Evolutionary conservation across 1,284 basidiomycete species (phyloP).

Genomic region (Schizophyllum commune): DNA sequence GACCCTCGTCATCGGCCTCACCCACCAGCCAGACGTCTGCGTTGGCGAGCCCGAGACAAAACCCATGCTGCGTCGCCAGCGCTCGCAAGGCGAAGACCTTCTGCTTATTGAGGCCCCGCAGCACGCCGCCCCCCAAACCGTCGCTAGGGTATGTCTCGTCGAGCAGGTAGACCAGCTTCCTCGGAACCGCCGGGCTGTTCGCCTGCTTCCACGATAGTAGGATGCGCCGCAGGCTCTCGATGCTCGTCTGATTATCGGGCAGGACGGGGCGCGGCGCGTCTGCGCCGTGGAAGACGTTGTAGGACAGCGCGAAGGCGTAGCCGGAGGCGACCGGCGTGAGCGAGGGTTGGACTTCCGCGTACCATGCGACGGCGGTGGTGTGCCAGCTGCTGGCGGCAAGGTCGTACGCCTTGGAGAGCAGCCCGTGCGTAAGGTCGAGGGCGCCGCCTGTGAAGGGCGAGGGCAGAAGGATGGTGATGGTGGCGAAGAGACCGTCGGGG

Average conservation of each 20-base stretch:
- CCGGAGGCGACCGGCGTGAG: constrained; percentile 36
- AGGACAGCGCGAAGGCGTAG: constrained; percentile 37
- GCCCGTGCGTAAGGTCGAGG: constrained; percentile 29
- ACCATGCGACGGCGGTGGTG: constrained; percentile 37
- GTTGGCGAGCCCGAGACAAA: constrained; percentile 27
- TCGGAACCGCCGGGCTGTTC: constrained; percentile 4
- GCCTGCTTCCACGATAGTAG: constrained; percentile 12
- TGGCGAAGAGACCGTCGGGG: constrained; percentile 36
- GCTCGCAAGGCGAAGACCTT: constrained; percentile 11
- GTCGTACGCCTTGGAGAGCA: constrained; percentile 23
- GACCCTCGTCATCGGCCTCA: constrained; percentile 21
- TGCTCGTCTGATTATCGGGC: constrained; percentile 12
- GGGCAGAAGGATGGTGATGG: constrained; percentile 35
- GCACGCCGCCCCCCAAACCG: constrained; percentile 11
- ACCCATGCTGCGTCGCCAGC: constrained; percentile 12
- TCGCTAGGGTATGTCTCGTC: constrained; percentile 15
- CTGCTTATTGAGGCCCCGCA: constrained; percentile 20
- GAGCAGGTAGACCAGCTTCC: constrained; percentile 19
- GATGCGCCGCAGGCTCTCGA: constrained; percentile 10
- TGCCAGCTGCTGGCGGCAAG: constrained; percentile 19
- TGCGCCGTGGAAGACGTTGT: constrained; percentile 31
- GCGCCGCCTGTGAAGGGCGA: constrained; percentile 34
- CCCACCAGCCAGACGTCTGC: constrained; percentile 27
- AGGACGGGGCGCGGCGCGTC: constrained; percentile 13
- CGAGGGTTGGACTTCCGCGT: constrained; percentile 37